A percentile compares a stretch with the other conserved stretches of the same genome.
These are phyloP conservation scores for Chytriomyces sp. DNA, from an alignment of 192 early-diverging fungal genomes.

Conservation along the genomic window DNA sequence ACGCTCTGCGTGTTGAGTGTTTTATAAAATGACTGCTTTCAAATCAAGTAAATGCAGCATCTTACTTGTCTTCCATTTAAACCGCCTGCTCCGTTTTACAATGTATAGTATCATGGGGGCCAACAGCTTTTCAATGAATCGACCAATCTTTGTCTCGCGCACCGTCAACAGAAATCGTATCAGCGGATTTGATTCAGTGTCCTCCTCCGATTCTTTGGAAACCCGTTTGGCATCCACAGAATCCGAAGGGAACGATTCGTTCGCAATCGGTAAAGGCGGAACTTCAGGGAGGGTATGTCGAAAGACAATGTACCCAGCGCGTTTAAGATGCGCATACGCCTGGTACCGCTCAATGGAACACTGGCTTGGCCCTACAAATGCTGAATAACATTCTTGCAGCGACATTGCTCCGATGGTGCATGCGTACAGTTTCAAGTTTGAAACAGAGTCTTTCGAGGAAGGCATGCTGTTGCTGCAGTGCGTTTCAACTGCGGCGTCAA, in stretches of 20 bases:
- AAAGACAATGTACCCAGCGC: constrained; percentile 29
- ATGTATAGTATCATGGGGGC: neutral
- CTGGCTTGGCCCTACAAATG: neutral
- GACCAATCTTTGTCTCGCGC: neutral
- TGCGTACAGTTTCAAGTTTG: neutral
- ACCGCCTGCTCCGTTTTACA: constrained; percentile 8
- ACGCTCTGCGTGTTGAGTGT: too few relatives aligned
- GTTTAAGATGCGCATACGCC: constrained; percentile 10
- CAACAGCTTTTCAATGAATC: neutral
- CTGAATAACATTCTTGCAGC: constrained; percentile 16
- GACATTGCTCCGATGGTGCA: neutral
- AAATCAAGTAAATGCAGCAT: neutral
- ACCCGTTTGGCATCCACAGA: neutral
- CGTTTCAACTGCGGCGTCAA: neutral
- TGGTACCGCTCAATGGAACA: constrained; percentile 6
- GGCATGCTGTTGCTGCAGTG: neutral
- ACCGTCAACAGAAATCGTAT: neutral
- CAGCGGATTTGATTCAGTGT: neutral
- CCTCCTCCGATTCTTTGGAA: neutral
- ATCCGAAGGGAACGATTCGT: neutral
- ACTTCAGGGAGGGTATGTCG: neutral
- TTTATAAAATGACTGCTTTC: neutral
- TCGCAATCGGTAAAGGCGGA: too few relatives aligned
- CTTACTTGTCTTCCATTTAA: constrained; percentile 3
- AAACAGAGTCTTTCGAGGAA: neutral